These are phyloP conservation scores for Pseudogymnoascus sp. DNA, from an alignment of 2,329 filamentous ascomycete species.

Conservation along the genomic window DNA sequence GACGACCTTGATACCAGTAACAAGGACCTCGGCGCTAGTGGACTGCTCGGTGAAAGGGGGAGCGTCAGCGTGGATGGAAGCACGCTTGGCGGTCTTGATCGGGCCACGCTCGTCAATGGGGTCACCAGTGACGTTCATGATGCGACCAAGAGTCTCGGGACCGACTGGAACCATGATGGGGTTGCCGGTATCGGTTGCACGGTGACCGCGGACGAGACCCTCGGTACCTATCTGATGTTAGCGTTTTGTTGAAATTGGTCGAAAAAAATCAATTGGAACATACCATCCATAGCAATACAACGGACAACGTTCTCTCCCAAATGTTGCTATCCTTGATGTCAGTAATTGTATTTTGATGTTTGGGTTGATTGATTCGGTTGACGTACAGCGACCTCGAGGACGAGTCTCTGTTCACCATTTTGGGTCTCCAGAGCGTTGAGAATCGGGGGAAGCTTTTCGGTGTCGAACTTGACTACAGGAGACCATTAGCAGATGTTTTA, in stretches of 20 bases:
- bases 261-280: constrained; percentile 28
- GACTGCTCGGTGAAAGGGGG: constrained; percentile 93
- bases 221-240: constrained; percentile 67
- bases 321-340: constrained; percentile 70
- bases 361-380: constrained; percentile 14
- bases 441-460: constrained; percentile 88
- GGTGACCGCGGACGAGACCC: constrained; percentile 91
- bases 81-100: constrained; percentile 82
- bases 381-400: constrained; percentile 92
- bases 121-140: constrained; percentile 99
- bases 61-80: constrained; percentile 90
- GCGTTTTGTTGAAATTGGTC: constrained; percentile 6
- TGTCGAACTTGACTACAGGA: constrained; percentile 85
- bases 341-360: constrained; percentile 22
- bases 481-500: constrained; percentile 25
- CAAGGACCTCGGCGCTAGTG: constrained; percentile 89
- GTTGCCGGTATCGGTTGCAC: constrained; percentile 78
- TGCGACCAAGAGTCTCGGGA: constrained; percentile 87
- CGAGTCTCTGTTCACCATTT: constrained; percentile 89
- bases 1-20: constrained; percentile 99
- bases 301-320: constrained; percentile 97
- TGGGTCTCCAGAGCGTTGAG: constrained; percentile 90
- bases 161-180: constrained; percentile 98
- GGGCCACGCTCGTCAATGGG: constrained; percentile 99
- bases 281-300: constrained; percentile 99